Evolutionary conservation across 495 filamentous ascomycete genomes (phyloP), one percentile per base, ranked within the genome.

Genomic region (Pseudotulostoma volvatum): DNA sequence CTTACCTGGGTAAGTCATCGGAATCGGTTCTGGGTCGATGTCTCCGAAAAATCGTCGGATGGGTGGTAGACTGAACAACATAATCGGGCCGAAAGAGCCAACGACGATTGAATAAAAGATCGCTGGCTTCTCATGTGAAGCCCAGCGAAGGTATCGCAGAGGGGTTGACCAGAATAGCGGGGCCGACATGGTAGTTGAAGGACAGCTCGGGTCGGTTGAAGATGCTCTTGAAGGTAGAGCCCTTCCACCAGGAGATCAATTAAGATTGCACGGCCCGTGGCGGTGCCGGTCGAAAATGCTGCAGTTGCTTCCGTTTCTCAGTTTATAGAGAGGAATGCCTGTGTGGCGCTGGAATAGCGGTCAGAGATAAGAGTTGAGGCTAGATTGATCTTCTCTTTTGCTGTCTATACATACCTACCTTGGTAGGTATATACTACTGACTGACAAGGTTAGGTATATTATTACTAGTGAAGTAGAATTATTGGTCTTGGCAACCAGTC

Each of bases 1-100:
- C 81, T 57, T 73, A 97, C 90, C 69, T 36, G 90, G 90, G 69
- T 95, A 97, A 50, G 84, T 88, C 59, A 82, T 49, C 9, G 90
- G 90, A 43, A 96, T 74, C 31, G 66, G 70, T 49, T 75, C 58
- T 18, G 76, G 67, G 31, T 76, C 67, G 47, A 68, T 60, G 59
- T 90, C 82, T 31, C 85, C 85, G 19, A 94, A 59, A 11, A 51
- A 56, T 20, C 61, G 64, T 45, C 84, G 64, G 48, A 82, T 59
- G 30, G 83, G 81, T 7, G 87, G 82, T 9, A 79, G 75, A 16
- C 60, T 60, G 25, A 79, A 43, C 15, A 93, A 56, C 17, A 70
- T 57, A 34, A 81, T 57, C 20, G 88, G 90, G 1, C 87, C 86
- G 15, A 73, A 46, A 38, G 54, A 53, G 40, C 80, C 90, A 38